A percentile compares a stretch with the other conserved stretches of the same genome.
Evolutionary conservation across 1,139 yeast species (phyloP).

Genomic region (Spathaspora sp.): DNA sequence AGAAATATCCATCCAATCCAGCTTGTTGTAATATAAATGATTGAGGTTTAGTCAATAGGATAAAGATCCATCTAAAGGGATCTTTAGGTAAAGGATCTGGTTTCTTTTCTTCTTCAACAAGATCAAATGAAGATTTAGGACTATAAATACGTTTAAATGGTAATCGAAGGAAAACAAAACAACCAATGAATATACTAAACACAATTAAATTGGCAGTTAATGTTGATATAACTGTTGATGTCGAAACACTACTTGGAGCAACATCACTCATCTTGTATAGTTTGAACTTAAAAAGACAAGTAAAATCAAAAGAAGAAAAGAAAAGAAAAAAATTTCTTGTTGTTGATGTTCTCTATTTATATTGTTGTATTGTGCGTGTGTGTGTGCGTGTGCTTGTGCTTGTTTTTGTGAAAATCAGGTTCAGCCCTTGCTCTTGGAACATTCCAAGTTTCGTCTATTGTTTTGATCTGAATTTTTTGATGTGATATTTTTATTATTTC

Average conservation of each 20-base stretch:
- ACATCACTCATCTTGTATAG: conserved; percentile 10
- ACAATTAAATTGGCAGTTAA: conserved; percentile 55
- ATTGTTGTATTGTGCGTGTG: not conserved
- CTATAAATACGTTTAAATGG: conserved; percentile 63
- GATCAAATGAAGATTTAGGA: conserved; percentile 59
- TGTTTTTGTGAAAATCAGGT: not conserved
- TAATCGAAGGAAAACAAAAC: conserved; percentile 55
- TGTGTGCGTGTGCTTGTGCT: not conserved
- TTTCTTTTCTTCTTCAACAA: conserved; percentile 58
- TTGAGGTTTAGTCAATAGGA: conserved; percentile 59
- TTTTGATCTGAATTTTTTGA: not conserved
- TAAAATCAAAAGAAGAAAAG: not conserved
- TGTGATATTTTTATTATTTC: not conserved
- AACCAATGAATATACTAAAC: conserved; percentile 51
- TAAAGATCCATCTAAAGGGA: conserved; percentile 60
- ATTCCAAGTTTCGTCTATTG: not conserved
- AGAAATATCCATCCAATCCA: conserved; percentile 75
- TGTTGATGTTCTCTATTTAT: not conserved
- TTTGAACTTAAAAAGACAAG: not conserved
- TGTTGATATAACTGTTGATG: conserved; percentile 64
- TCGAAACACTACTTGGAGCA: conserved; percentile 45
- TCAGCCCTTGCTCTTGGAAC: not conserved
- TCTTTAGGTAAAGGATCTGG: conserved; percentile 66
- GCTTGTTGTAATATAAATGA: conserved; percentile 68
- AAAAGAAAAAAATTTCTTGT: not conserved